Conservation (phyloP, 2,329 filamentous ascomycete species). For the Penicillium sp. region DNA sequence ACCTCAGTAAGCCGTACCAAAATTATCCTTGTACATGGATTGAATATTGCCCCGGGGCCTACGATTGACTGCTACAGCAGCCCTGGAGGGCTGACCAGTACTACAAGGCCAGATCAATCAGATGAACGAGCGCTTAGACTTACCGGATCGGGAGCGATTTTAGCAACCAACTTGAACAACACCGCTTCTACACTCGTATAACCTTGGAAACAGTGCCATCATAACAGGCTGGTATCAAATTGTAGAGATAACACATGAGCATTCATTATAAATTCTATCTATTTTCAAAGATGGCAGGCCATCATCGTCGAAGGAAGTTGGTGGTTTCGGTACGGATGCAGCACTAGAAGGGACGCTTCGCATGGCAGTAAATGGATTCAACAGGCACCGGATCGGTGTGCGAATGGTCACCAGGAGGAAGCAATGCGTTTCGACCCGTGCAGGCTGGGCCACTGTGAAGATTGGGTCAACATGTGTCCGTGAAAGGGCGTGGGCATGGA, state of each 20-base stretch:
- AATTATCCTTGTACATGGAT: too few relatives aligned
- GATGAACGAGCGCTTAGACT: too few relatives aligned
- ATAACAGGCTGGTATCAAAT: not conserved
- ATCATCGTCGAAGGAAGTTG: not conserved
- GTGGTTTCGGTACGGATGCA: not conserved
- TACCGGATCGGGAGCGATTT: too few relatives aligned
- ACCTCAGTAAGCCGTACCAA: too few relatives aligned
- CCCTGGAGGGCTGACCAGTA: too few relatives aligned
- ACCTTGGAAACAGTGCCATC: not conserved
- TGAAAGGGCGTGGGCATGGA: not conserved
- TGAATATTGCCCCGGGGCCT: too few relatives aligned
- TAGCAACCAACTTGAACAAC: not conserved
- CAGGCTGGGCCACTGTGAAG: conserved; percentile 17
- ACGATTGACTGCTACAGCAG: too few relatives aligned
- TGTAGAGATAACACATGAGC: not conserved
- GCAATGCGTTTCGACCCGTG: conserved; percentile 24
- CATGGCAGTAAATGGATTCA: conserved; percentile 24
- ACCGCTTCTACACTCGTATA: not conserved
- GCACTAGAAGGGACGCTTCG: conserved; percentile 10
- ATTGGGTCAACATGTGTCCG: not conserved
- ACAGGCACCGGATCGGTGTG: conserved; percentile 23
- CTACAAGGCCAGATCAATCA: too few relatives aligned
- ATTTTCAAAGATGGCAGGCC: not conserved
- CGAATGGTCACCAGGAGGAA: conserved; percentile 22
- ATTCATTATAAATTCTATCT: not conserved